A percentile compares a stretch with the other conserved stretches of the same genome.
Conservation (phyloP, 2,329 filamentous ascomycete genomes). For the Biscogniauxia mediterranea region DNA sequence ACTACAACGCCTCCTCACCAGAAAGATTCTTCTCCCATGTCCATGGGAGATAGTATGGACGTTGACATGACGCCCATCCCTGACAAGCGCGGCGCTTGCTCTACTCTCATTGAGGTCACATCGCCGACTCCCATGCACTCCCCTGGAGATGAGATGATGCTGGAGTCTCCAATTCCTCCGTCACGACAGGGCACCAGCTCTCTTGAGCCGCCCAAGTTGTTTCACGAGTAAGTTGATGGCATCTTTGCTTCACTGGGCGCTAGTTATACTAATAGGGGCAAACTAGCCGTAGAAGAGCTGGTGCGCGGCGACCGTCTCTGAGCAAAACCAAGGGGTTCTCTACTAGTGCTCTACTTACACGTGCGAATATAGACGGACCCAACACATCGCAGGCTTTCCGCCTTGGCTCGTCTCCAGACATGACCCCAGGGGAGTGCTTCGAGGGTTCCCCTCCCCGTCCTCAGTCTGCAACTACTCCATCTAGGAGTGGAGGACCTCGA, state of each 20-base stretch:
- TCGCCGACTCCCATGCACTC: slow-evolving; percentile 66
- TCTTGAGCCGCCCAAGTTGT: slow-evolving; percentile 48
- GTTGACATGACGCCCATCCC: slow-evolving; percentile 96
- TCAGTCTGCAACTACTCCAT: slow-evolving; percentile 60
- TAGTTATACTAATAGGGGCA: slow-evolving; percentile 23
- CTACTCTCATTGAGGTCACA: slow-evolving; percentile 62
- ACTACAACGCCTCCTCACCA: slow-evolving; percentile 77
- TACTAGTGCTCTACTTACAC: slow-evolving; percentile 61
- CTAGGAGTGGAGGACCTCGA: slow-evolving; percentile 55
- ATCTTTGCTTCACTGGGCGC: background rate
- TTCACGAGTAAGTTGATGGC: slow-evolving; percentile 50
- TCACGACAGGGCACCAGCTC: slow-evolving; percentile 41
- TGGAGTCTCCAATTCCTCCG: slow-evolving; percentile 56
- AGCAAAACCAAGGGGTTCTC: slow-evolving; percentile 73
- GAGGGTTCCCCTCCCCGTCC: slow-evolving; percentile 70
- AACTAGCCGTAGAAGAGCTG: slow-evolving; percentile 63
- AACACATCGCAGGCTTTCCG: slow-evolving; percentile 63
- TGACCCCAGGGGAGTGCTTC: slow-evolving; percentile 79
- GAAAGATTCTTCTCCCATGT: slow-evolving; percentile 74
- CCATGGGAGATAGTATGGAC: slow-evolving; percentile 58
- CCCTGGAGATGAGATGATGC: slow-evolving; percentile 45
- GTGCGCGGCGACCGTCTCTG: slow-evolving; percentile 71
- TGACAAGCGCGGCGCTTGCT: slow-evolving; percentile 73
- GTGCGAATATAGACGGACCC: slow-evolving; percentile 61
- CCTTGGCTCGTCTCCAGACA: slow-evolving; percentile 64